These are phyloP conservation scores for Codiaeum variegatum DNA, from an alignment of 441 rosid genomes.

Conservation along the genomic window DNA sequence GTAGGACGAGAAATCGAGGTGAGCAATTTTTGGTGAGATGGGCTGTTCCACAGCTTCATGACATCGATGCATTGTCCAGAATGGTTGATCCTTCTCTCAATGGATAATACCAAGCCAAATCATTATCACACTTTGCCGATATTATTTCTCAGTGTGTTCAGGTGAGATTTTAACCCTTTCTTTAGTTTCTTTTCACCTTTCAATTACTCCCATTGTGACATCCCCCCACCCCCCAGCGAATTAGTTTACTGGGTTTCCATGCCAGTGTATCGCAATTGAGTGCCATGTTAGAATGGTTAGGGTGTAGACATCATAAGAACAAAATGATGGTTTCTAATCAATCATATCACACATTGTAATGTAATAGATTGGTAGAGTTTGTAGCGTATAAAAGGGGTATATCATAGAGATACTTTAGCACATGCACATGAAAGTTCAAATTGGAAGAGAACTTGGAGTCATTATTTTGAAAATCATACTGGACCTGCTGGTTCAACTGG, in stretches of 20 bases:
- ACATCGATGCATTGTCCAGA: conserved; percentile 78
- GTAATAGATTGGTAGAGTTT: no score
- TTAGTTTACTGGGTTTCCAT: background rate
- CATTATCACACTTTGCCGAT: conserved; percentile 87
- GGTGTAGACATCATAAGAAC: background rate
- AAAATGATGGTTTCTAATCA: background rate
- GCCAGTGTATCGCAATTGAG: background rate
- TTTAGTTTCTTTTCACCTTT: background rate
- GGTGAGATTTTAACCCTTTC: conserved; percentile 37
- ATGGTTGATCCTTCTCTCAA: conserved; percentile 94
- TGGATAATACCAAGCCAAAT: conserved; percentile 79
- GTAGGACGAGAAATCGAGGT: conserved; percentile 62
- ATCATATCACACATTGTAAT: no score
- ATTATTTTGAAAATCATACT: no score
- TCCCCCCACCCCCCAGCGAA: no score
- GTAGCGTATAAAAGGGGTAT: no score
- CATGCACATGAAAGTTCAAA: no score
- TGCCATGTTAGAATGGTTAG: background rate
- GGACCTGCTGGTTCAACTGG: no score
- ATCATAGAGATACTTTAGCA: no score
- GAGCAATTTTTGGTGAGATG: conserved; percentile 95
- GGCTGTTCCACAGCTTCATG: conserved; percentile 96
- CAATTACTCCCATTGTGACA: no score
- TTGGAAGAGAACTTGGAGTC: no score
- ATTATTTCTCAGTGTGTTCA: conserved; percentile 86